Conservation (phyloP, 306 rosid species). For the Cucumis cinereus region DNA sequence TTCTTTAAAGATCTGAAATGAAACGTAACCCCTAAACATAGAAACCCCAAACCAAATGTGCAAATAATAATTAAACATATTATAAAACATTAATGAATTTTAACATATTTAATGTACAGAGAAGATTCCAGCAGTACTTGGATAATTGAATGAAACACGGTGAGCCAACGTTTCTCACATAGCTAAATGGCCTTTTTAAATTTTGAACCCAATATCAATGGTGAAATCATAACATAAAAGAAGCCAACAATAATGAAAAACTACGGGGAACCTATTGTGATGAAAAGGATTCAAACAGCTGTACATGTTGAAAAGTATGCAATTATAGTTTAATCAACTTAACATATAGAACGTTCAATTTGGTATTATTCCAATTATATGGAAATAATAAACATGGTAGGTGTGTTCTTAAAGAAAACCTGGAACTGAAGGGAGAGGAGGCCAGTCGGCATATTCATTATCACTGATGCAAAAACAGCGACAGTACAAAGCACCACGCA, state of each 20-base stretch:
- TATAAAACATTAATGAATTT: not conserved
- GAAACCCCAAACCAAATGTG: not conserved
- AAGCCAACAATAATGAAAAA: not conserved
- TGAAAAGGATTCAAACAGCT: too few species aligned
- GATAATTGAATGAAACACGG: not conserved
- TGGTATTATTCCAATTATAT: not conserved
- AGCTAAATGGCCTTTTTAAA: not conserved
- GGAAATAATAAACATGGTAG: not conserved
- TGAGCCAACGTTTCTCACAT: not conserved
- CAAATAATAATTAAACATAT: not conserved
- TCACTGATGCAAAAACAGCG: slow-evolving; percentile 71
- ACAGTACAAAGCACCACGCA: slow-evolving; percentile 93
- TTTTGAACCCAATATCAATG: not conserved
- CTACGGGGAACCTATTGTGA: not conserved
- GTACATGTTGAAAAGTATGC: not conserved
- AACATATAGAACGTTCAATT: not conserved
- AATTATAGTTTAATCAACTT: not conserved
- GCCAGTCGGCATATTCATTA: slow-evolving; percentile 65
- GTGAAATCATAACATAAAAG: not conserved
- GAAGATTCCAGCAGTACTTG: not conserved
- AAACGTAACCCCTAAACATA: not conserved
- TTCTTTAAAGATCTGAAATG: not conserved
- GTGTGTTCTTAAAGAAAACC: slow-evolving; percentile 26
- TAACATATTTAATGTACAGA: not conserved
- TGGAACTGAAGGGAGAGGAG: slow-evolving; percentile 75